Conservation (phyloP, 768 basidiomycete species). For the Russula griseocarnosa region DNA sequence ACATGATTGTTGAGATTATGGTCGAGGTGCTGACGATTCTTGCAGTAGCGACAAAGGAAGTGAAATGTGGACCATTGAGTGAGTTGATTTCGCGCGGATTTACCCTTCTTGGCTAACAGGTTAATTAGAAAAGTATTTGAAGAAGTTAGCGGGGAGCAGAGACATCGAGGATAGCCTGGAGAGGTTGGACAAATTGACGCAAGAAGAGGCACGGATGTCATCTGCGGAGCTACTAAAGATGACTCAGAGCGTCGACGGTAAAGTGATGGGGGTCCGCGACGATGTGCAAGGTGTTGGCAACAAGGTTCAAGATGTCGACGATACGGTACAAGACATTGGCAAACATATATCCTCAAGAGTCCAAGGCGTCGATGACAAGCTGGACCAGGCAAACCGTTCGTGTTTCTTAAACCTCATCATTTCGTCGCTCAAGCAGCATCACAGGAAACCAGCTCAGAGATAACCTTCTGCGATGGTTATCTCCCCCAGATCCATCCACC, state of each 20-base stretch:
- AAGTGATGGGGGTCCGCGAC: neutral
- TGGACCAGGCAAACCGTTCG: neutral
- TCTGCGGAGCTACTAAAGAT: neutral
- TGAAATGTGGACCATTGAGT: too few relatives aligned
- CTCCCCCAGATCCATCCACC: neutral
- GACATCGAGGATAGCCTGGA: neutral
- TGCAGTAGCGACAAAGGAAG: too few relatives aligned
- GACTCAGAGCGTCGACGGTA: neutral
- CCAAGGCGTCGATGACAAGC: neutral
- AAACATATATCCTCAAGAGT: too few relatives aligned
- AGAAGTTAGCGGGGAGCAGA: neutral
- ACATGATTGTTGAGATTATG: too few relatives aligned
- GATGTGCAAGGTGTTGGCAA: neutral
- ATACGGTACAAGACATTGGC: too few relatives aligned
- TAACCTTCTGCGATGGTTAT: neutral
- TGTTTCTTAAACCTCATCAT: neutral
- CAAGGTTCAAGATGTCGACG: neutral
- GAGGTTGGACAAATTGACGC: conserved; percentile 1
- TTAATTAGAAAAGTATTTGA: neutral
- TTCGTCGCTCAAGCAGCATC: neutral
- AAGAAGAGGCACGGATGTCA: conserved; percentile 5
- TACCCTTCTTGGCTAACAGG: neutral
- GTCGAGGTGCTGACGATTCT: too few relatives aligned
- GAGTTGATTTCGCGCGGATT: neutral
- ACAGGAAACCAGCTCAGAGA: neutral